A percentile compares a stretch with the other conserved stretches of the same genome.
Evolutionary conservation across 805 yeast species (phyloP).

Genomic region (fission yeast (Schizosaccharomyces pombe)): DNA sequence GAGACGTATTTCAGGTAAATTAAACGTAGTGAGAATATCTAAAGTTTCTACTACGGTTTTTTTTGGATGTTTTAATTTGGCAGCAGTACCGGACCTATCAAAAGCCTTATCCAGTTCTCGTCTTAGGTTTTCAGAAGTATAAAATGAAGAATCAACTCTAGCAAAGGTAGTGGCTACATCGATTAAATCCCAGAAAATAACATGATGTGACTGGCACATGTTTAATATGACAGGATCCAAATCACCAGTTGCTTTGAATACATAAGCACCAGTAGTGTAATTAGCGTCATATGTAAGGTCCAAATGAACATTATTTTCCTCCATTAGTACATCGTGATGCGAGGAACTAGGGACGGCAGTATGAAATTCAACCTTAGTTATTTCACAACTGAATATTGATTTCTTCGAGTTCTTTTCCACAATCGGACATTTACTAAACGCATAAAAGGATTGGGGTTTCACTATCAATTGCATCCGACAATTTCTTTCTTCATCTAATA

Average conservation of each 20-base stretch:
- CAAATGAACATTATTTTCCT: background rate
- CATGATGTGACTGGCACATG: background rate
- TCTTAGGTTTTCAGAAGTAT: background rate
- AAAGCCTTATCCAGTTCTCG: background rate
- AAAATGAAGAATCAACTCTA: background rate
- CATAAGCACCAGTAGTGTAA: too few relatives aligned
- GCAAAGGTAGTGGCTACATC: background rate
- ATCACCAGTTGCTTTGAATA: too few relatives aligned
- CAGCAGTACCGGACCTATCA: background rate
- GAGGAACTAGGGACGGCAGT: background rate
- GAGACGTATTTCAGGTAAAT: too few relatives aligned
- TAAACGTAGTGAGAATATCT: too few relatives aligned
- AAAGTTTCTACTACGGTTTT: too few relatives aligned
- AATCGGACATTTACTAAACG: slow-evolving; percentile 33
- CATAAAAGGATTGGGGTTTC: slow-evolving; percentile 61
- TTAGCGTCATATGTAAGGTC: background rate
- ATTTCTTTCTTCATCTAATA: background rate
- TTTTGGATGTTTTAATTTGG: too few relatives aligned
- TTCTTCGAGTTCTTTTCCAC: slow-evolving; percentile 11
- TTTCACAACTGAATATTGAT: background rate
- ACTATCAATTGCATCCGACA: slow-evolving; percentile 25
- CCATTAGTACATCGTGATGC: background rate
- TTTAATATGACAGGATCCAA: too few relatives aligned
- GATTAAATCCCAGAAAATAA: background rate
- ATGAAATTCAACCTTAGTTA: background rate